These are phyloP conservation scores for Cafeteria roenbergensis DNA, from an alignment of 108 stramenopile genomes.

Conservation along the genomic window DNA sequence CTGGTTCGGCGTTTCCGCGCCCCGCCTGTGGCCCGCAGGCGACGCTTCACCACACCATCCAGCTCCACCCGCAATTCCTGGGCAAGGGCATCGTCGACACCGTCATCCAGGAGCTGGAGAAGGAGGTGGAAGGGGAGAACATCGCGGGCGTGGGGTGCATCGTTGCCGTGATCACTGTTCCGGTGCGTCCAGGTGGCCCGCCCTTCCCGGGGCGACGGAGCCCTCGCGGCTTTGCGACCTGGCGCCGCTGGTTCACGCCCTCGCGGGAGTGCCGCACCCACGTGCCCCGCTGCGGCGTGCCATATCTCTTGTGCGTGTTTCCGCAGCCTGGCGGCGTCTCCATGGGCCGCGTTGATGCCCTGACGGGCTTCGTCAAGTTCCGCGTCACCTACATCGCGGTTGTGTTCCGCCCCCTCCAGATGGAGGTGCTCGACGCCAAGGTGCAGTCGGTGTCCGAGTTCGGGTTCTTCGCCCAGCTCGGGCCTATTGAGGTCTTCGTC, in stretches of 20 bases:
- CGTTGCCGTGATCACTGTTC: too few relatives aligned
- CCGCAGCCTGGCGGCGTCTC: neutral
- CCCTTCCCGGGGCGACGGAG: too few relatives aligned
- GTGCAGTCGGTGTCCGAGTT: neutral
- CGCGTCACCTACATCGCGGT: neutral
- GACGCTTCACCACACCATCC: neutral
- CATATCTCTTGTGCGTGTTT: too few relatives aligned
- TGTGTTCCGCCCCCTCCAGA: neutral
- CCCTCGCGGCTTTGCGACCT: too few relatives aligned
- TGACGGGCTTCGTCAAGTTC: neutral
- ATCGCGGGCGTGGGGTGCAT: neutral
- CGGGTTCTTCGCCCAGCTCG: neutral
- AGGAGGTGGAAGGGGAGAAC: neutral
- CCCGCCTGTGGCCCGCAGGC: neutral
- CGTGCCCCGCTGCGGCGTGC: too few relatives aligned
- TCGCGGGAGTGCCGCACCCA: too few relatives aligned
- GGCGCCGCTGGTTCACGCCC: too few relatives aligned
- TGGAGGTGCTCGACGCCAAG: neutral
- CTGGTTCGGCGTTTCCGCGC: neutral
- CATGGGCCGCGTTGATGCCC: neutral
- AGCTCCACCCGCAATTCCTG: neutral
- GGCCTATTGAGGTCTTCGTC: neutral
- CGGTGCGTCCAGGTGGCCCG: too few relatives aligned
- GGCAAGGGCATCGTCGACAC: neutral
- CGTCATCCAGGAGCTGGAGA: neutral